Evolutionary conservation across 208 protist species (phyloP), one percentile per base, ranked within the genome.

Genomic region (Leishmania arabica): DNA sequence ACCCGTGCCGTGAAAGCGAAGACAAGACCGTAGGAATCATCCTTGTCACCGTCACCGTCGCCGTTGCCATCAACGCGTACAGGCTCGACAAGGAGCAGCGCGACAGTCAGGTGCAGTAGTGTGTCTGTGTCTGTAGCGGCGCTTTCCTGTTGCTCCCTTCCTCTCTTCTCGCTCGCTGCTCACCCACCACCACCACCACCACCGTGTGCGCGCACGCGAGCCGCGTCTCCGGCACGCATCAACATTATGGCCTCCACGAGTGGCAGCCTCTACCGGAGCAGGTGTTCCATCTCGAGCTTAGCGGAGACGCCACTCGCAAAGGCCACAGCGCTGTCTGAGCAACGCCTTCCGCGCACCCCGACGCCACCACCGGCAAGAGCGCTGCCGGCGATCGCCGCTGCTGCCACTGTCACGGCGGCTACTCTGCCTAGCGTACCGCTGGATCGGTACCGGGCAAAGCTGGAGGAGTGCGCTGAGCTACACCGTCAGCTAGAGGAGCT

Each of bases 401-500:
- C 47, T 49, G 69, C 47, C 1, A 37, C 68, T 40, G 72, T 42
- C 72, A n/a, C 49, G n/a, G 72, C 53, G 40, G 53, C 53, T 64
- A 8, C 53, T 56, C 5, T 19, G 45, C 8, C 45, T 19, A 34
- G 69, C 11, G 65, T 81, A 53, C 62, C 81, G 17, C 42, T 78
- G 27, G 76, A 78, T 31, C 75, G 77, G 27, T 85, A 81, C 49
- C 81, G 58, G 2, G 76, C 69, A 31, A 85, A 85, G 77, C 51
- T 85, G 37, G 81, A 81, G 71, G 81, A 85, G 64, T 85, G 81
- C 17, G 81, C 81, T 3, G 56, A 66, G 47, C 72, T 85, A 71
- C 81, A 85, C 62, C 75, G n/a, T 47, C 7, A 27, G n/a, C 27
- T 85, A 13, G 81, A 40, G 2, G 42, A 60, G 9, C 71, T 85